Conservation (phyloP, 495 filamentous ascomycete genomes). For the Hyaloscypha hepaticicola region DNA sequence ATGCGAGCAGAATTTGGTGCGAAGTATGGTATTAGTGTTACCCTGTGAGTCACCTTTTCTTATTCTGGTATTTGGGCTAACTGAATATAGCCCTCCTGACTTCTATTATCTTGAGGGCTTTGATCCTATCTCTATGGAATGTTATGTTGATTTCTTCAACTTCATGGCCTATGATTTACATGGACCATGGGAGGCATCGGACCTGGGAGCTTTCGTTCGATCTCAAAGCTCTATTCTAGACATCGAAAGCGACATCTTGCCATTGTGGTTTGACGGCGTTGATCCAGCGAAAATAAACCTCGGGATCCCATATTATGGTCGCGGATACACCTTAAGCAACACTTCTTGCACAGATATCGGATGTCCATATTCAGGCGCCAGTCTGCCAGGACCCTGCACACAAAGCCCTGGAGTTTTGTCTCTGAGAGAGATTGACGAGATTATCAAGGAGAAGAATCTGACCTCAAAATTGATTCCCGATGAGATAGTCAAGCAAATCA, state of each 20-base stretch:
- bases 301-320: slow-evolving; percentile 44
- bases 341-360: slow-evolving; percentile 20
- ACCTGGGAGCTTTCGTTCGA: slow-evolving; percentile 4
- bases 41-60: slow-evolving; percentile 33
- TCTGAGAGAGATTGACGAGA: slow-evolving; percentile 30
- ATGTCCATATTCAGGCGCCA: slow-evolving; percentile 33
- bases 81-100: slow-evolving; percentile 16
- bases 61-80: neutral
- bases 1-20: slow-evolving; percentile 39
- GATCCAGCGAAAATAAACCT: slow-evolving; percentile 38
- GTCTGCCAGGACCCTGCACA: slow-evolving; percentile 36
- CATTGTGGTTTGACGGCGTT: slow-evolving; percentile 40
- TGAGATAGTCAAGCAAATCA: slow-evolving; percentile 32
- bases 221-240: slow-evolving; percentile 42
- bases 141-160: slow-evolving; percentile 48
- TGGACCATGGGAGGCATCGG: slow-evolving; percentile 19
- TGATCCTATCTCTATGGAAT: slow-evolving; percentile 41
- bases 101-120: slow-evolving; percentile 46
- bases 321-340: slow-evolving; percentile 33
- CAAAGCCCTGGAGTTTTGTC: slow-evolving; percentile 34
- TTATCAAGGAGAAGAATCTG: slow-evolving; percentile 25
- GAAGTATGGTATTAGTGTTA: slow-evolving; percentile 40
- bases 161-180: slow-evolving; percentile 48
- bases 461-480: slow-evolving; percentile 27
- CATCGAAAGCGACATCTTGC: slow-evolving; percentile 35